Base-by-base conservation (phyloP, 2,329 filamentous ascomycete species). In the Colletotrichum sidae region DNA sequence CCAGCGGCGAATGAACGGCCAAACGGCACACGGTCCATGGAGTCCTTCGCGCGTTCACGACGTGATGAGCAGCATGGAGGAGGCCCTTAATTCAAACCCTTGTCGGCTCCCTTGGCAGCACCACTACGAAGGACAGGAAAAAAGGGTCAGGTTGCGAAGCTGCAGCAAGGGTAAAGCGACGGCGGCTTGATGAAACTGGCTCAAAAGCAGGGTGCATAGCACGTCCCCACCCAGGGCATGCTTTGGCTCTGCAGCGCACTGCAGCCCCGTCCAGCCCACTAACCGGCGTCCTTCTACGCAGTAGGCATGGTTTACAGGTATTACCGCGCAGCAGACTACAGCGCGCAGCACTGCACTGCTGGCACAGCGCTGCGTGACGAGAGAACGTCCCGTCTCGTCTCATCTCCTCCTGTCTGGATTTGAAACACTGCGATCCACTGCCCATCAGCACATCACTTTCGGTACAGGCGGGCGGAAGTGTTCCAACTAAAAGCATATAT, bases 101-200 rank as follows among this genome's bases (percentile, higher is more conserved):
- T 34, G 45, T 15, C 37, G 25, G 10, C 6, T 17, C 33, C 49
- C 49, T 44, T 51, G 44, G 17, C 13, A 17, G 49, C 35, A 53
- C 3, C 42, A 44, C 49, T 47, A 15, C 13, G 56, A 25, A 25
- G 25, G 25, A 25, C 25, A 25, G 25, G 25, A 25, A 25, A 25
- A 25, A 25, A 25, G 25, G 25, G 25, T 25, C 25, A 25, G 25
- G 25, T 25, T 25, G 25, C 25, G 25, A 25, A 45, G 38, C 17
- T 64, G 54, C 51, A 50, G 45, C 61, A 65, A 62, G 62, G 62
- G 52, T 65, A 52, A 34, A 37, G 51, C 45, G 44, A 54, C 45
- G 46, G 58, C 58, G 58, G 57, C 58, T 62, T 62, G 57, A 42
- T 65, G 62, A 65, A 65, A 65, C 62, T 62, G 62, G 57, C 57